A percentile compares a stretch with the other conserved stretches of the same genome.
phyloP scores from a whole-genome alignment of 1,284 basidiomycete genomes.

The Austroboletus novae-zelandiae region DNA sequence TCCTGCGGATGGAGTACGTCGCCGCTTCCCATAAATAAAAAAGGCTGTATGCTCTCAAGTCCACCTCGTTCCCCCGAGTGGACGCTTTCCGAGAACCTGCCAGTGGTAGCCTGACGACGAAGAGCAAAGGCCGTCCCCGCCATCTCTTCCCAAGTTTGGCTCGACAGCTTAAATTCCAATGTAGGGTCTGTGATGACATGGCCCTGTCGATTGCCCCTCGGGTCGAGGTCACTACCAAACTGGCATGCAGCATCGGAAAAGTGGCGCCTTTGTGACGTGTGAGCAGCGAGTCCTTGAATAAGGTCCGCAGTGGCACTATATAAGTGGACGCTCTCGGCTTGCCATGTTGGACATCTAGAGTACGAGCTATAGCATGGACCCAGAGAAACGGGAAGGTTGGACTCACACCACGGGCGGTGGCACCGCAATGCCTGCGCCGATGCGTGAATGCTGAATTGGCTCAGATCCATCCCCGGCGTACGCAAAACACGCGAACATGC shows the following conservation, averaged over 20 bases:
- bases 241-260: neutral
- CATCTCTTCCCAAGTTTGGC: conserved; percentile 13
- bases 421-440: neutral
- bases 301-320: neutral
- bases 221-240: neutral
- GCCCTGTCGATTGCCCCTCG: neutral
- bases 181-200: neutral
- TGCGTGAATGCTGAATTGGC: neutral
- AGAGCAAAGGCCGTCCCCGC: neutral
- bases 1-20: neutral
- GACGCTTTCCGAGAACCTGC: neutral
- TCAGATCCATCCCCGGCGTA: neutral
- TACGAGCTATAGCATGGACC: neutral
- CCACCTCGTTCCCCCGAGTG: conserved; percentile 2
- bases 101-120: too few species aligned
- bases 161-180: neutral
- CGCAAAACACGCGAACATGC: conserved; percentile 1
- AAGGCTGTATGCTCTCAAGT: neutral
- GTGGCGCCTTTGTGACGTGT: neutral
- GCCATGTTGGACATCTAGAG: conserved; percentile 2
- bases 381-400: neutral
- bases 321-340: neutral
- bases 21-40: neutral
- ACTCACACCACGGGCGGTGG: conserved; percentile 6
- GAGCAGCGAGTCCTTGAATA: neutral